phyloP scores from a whole-genome alignment of 495 filamentous ascomycete species.

The Talaromyces stipitatus region DNA sequence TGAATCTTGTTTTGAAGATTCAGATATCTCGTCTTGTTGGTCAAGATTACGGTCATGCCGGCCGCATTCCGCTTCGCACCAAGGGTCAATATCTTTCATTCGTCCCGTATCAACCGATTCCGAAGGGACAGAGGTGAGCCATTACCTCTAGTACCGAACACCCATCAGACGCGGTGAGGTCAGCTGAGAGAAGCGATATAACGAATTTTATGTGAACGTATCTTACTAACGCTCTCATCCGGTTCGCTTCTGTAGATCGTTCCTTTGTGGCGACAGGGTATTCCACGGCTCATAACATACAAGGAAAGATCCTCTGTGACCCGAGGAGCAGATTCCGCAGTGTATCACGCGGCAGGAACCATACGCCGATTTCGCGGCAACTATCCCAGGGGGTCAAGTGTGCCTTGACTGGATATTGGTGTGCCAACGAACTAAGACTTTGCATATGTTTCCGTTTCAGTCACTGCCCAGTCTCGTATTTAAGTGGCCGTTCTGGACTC shows the following conservation, averaged over 20 bases:
- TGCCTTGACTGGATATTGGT: neutral
- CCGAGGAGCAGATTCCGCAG: neutral
- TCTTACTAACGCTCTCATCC: neutral
- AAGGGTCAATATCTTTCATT: neutral
- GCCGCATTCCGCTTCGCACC: neutral
- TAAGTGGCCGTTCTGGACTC: neutral
- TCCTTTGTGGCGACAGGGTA: neutral
- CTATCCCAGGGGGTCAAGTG: neutral
- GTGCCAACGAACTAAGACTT: slow-evolving; percentile 2
- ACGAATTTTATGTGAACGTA: neutral
- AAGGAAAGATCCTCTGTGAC: neutral
- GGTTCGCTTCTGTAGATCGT: neutral
- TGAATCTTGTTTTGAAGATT: neutral
- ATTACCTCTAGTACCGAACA: neutral
- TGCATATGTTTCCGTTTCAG: neutral
- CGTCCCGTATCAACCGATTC: neutral
- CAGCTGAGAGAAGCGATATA: neutral
- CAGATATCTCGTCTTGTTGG: neutral
- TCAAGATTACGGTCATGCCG: neutral
- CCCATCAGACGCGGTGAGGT: neutral
- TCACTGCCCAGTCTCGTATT: neutral
- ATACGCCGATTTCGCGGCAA: neutral
- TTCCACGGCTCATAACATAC: neutral
- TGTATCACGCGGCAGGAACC: neutral
- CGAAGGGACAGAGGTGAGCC: neutral